Evolutionary conservation across 805 yeast genomes (phyloP).

Genomic region (Ogataea methanolica): DNA sequence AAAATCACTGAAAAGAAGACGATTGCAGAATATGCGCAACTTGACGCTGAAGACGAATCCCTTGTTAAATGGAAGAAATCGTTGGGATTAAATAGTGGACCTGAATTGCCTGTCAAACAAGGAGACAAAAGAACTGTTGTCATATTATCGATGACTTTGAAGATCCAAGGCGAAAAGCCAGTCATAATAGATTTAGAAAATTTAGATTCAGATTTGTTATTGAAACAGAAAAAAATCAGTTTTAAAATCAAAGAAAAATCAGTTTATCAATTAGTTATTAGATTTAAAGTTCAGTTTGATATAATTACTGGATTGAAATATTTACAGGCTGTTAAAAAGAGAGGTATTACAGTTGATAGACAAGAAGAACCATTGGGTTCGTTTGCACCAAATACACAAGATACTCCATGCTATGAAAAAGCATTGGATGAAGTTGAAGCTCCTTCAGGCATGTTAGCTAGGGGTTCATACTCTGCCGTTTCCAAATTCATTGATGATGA

Average conservation of each 20-base stretch:
- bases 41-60: conserved; percentile 89
- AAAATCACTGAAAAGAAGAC: conserved; percentile 68
- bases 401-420: conserved; percentile 72
- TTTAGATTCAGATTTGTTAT: conserved; percentile 50
- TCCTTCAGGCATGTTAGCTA: conserved; percentile 82
- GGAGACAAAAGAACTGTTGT: conserved; percentile 78
- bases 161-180: conserved; percentile 64
- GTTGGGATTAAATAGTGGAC: conserved; percentile 63
- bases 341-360: conserved; percentile 84
- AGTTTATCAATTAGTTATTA: conserved; percentile 64
- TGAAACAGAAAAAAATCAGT: conserved; percentile 50
- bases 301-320: conserved; percentile 88
- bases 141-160: conserved; percentile 66
- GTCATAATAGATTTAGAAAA: conserved; percentile 62
- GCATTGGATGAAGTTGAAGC: conserved; percentile 77
- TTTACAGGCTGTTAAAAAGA: conserved; percentile 77
- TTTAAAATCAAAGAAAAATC: conserved; percentile 78
- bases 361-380: conserved; percentile 86
- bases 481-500: conserved; percentile 89
- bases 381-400: conserved; percentile 82
- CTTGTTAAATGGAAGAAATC: conserved; percentile 89
- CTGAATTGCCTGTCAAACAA: conserved; percentile 56
- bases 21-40: conserved; percentile 71
- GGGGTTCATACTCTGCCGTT: conserved; percentile 79
- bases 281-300: conserved; percentile 76